Evolutionary conservation across 108 stramenopile species (phyloP), one percentile per base, ranked within the genome.

Genomic region (Fragilaria radians): DNA sequence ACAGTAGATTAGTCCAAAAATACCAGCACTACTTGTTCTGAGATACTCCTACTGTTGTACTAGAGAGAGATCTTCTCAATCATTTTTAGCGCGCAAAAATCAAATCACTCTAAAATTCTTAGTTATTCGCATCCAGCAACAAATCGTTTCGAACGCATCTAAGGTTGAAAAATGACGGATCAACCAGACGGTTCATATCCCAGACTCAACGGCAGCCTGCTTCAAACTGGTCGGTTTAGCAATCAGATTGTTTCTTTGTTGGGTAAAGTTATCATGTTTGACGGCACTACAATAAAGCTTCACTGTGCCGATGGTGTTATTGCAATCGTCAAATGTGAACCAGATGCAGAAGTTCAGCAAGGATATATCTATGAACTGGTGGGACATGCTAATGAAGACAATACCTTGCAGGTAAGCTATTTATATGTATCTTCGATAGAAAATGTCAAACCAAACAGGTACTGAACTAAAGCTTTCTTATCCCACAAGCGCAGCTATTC

Each of bases 181-280:
- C 76, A 71, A 76, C 59, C 63, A 53, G 83, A 88, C 57, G 87
- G 87, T 59, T 55, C 63, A 7, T 88, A 75, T 52, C 77, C 79
- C n/a, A 70, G 87, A 27, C 45, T 88, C 27, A 85, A 84, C 63
- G 73, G 62, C 17, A 68, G 54, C 5, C 81, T 79, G 77, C 60
- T 88, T 50, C 63, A 77, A 59, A 66, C 79, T 0, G 78, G 78
- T n/a, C 27, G 69, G 36, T 78, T 67, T 67, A 50, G 21, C 23
- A 63, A 57, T 36, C 61, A 65, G 63, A 69, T 80, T 50, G 68
- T 76, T 3, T 68, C 67, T 31, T 29, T 75, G 0, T 68, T 80
- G 5, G 79, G 79, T 19, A 57, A 56, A n/a, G 51, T 78, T 29
- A 42, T 47, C 19, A 34, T 36, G 7, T 48, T 47, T 29, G 58